Base-by-base conservation (phyloP, 192 early-diverging fungal species). In the Rhizophagus sp. region DNA sequence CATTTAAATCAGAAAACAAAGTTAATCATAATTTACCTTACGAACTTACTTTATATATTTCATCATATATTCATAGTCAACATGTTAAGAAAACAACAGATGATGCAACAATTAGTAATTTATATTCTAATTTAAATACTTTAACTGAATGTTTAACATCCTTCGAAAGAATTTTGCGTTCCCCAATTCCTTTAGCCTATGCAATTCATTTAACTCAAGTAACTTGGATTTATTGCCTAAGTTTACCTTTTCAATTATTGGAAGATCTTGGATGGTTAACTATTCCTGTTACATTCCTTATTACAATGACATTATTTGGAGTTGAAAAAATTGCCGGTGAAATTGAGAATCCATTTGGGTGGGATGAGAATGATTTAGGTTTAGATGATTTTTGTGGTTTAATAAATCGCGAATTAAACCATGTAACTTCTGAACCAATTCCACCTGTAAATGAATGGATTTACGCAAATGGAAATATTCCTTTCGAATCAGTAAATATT, bases 341-440 rank as follows among this genome's bases (percentile, higher is more conserved):
- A 84, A 97, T 98, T 74, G 96, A 98, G 86, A 96, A 97, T 81
- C 96, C 96, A 10, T 97, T 97, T 83, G 94, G 94, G 39, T 88
- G 89, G 72, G 94, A 96, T 76, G 85, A 86, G 44, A 95, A 96
- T 81, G 95, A 95, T 77, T 74, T 92, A 82, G 87, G 87, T 4
- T 81, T 91, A 72, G 89, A 90, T 73, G 83, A 88, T 68, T 90
- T 89, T 78, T 90, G 87, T 78, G 84, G 89, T 47, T 12, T 47
- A 47, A 12, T 47, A 47, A 47, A 47, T 47, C 44, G 44, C 2
- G 44, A 47, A 47, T 47, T 47, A 47, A 12, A 11, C 12, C 9
- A 47, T 47, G 44, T 47, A 47, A 47, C 44, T 47, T 47, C 44
- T 12, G 44, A 47, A 47, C 9, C 44, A 12, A 47, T 47, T 47